Conservation (phyloP, 805 yeast genomes). For the Allodekkera sacchari region DNA sequence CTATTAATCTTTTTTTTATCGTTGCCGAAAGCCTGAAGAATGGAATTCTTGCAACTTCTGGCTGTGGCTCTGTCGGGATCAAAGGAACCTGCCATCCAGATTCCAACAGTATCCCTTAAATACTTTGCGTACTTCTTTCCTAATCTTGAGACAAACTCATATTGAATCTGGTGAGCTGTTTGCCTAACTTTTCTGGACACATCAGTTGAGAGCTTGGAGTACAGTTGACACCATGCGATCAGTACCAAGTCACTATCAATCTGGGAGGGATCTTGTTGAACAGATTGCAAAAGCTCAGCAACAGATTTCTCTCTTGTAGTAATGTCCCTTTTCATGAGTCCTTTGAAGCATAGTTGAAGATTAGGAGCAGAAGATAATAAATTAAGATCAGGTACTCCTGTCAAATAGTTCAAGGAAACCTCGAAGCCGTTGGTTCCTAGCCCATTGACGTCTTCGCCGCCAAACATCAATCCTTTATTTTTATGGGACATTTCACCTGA, state of each 20-base stretch:
- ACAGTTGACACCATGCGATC: constrained; percentile 72
- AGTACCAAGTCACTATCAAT: constrained; percentile 45
- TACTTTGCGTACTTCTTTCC: constrained; percentile 56
- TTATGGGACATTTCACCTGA: no score
- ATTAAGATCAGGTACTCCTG: constrained; percentile 70
- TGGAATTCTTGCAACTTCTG: constrained; percentile 35
- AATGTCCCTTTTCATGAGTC: constrained; percentile 67
- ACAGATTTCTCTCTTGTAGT: constrained; percentile 82
- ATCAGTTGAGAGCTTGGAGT: constrained; percentile 71
- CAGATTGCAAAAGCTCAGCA: constrained; percentile 36
- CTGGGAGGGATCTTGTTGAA: constrained; percentile 19
- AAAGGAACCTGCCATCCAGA: constrained; percentile 62
- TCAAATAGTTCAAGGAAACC: constrained; percentile 65
- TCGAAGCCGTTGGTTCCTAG: constrained; percentile 33
- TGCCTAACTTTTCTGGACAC: constrained; percentile 57
- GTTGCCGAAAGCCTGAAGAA: constrained; percentile 48
- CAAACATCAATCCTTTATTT: background rate
- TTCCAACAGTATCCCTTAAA: constrained; percentile 62
- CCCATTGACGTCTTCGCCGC: constrained; percentile 14
- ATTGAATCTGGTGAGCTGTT: constrained; percentile 57
- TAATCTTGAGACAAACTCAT: constrained; percentile 37
- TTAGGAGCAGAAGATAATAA: constrained; percentile 34
- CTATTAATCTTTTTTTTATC: constrained; percentile 44
- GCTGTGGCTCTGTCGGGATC: constrained; percentile 64
- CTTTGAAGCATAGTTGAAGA: constrained; percentile 61